phyloP scores from a whole-genome alignment of 805 yeast species.

The Wickerhamiella sergipiensis region DNA sequence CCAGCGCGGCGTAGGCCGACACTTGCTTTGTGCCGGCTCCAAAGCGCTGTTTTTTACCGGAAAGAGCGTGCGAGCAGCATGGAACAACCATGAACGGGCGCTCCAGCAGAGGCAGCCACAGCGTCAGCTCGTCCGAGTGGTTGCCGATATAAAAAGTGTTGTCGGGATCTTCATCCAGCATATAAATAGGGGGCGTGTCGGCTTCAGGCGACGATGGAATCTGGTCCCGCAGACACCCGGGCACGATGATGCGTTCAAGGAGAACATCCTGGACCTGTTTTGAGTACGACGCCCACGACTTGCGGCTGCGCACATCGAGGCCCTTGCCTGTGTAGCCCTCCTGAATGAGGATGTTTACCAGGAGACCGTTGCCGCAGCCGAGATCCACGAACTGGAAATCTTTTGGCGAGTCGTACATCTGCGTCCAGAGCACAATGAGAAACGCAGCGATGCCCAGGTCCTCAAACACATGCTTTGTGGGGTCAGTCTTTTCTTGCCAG shows the following conservation, averaged over 20 bases:
- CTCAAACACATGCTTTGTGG: conserved; percentile 89
- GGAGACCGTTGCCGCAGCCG: conserved; percentile 90
- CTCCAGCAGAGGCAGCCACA: conserved; percentile 82
- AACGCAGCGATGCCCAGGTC: conserved; percentile 94
- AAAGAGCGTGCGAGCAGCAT: conserved; percentile 81
- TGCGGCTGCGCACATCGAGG: conserved; percentile 77
- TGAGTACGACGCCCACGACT: conserved; percentile 76
- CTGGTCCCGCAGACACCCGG: conserved; percentile 36
- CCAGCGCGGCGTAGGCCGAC: conserved; percentile 74
- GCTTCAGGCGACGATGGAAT: no score
- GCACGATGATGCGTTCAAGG: conserved; percentile 72
- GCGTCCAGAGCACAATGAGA: conserved; percentile 71
- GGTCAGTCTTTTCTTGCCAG: conserved; percentile 94
- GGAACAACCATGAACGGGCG: conserved; percentile 82
- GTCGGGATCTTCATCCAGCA: background rate
- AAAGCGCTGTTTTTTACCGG: conserved; percentile 63
- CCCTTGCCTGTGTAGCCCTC: conserved; percentile 82
- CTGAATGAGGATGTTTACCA: conserved; percentile 56
- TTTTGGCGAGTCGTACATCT: conserved; percentile 29
- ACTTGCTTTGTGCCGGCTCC: conserved; percentile 26
- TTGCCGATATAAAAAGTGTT: conserved; percentile 76
- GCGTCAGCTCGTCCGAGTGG: conserved; percentile 88
- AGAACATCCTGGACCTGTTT: conserved; percentile 41
- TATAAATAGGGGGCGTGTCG: background rate
- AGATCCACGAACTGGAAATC: conserved; percentile 67